Base-by-base conservation (phyloP, 352 stramenopile species). In the Phytophthora sojae region DNA sequence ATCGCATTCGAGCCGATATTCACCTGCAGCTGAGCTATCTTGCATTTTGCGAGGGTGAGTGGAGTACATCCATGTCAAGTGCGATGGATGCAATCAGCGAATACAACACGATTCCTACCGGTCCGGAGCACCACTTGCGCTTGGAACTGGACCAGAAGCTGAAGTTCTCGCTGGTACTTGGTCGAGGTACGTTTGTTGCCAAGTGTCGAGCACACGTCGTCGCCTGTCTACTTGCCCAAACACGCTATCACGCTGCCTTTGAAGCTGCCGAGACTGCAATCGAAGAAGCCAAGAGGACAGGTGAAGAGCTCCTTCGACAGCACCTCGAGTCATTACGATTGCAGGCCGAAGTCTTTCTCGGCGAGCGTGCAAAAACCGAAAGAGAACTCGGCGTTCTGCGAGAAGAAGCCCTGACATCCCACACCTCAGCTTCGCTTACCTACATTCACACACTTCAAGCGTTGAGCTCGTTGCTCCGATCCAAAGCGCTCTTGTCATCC, bases 401-500 rank as follows among this genome's bases (percentile, higher is more conserved):
- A 55, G 57, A 73, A 23, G 39, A 67, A 35, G 68, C 57, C 21
- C 58, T 66, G 30, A 35, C 67, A 65, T 60, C 55, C 17, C 62
- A 65, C 47, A 79, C 58, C 3, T 78, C 72, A n/a, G 39, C 17
- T 51, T 86, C 64, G 4, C 62, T 77, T 29, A n/a, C 53, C 14
- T 90, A 82, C 44, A 74, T 88, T 2, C 68, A 61, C 3, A 71
- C 75, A 12, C 35, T 94, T 61, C 80, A 83, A 30, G 59, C 76
- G 7, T 44, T 76, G 4, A 81, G 79, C 30, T 80, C 62, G 6
- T 45, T 94, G 17, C 29, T 81, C 29, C 77, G 69, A 25, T 67
- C 68, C 3, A 83, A 79, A 74, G 65, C 66, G n/a, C 32, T 77
- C 1, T 29, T 80, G 45, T 74, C 51, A 26, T 65, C 54, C 2